These are phyloP conservation scores for Arthrobotrys entomopaga DNA, from an alignment of 2,329 filamentous ascomycete species.

Conservation along the genomic window DNA sequence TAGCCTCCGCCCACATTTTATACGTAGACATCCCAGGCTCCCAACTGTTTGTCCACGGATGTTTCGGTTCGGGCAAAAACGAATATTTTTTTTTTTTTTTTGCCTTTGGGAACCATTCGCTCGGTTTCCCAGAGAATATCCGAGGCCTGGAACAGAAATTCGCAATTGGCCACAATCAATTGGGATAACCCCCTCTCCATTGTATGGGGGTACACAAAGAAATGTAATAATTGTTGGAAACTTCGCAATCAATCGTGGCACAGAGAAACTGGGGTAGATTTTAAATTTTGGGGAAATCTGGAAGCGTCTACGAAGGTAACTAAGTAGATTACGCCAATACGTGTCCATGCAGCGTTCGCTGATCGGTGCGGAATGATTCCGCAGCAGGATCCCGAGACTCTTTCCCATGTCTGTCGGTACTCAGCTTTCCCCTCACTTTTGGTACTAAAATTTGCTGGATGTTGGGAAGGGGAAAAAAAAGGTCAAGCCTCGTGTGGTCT, in stretches of 20 bases:
- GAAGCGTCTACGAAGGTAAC: conserved; percentile 27
- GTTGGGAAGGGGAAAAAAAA: no score
- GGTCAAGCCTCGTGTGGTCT: not conserved
- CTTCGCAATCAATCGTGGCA: conserved; percentile 37
- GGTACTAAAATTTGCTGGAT: no score
- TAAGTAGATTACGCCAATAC: conserved; percentile 22
- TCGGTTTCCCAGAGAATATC: not conserved
- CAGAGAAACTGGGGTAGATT: conserved; percentile 13
- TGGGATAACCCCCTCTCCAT: no score
- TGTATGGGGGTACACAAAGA: not conserved
- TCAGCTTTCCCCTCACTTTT: not conserved
- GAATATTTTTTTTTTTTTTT: conserved; percentile 3
- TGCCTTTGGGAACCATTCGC: no score
- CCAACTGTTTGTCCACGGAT: conserved; percentile 34
- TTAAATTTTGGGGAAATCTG: conserved; percentile 49
- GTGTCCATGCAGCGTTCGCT: conserved; percentile 53
- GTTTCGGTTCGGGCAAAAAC: conserved; percentile 32
- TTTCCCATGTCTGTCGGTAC: not conserved
- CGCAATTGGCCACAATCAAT: conserved; percentile 47
- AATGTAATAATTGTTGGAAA: no score
- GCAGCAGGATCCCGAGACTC: not conserved
- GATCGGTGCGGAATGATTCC: conserved; percentile 47
- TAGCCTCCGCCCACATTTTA: no score
- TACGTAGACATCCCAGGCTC: conserved; percentile 23
- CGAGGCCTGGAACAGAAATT: conserved; percentile 26